Conservation (phyloP, 2,329 filamentous ascomycete genomes). For the Colletotrichum sp. region DNA sequence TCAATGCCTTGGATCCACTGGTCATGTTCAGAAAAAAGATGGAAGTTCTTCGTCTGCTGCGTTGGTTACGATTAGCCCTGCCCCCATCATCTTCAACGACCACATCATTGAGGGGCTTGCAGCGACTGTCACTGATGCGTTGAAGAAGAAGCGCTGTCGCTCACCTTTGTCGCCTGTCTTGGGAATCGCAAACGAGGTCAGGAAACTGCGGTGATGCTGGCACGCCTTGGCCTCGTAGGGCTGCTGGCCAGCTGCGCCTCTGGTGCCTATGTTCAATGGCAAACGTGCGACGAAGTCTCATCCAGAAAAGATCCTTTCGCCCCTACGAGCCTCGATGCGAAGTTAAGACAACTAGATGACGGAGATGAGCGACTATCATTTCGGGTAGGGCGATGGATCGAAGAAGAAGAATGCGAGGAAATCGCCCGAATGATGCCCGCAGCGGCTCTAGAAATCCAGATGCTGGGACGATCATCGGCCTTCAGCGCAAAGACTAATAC, state of each 20-base stretch:
- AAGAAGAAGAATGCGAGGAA: slow-evolving; percentile 1
- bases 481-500: not conserved
- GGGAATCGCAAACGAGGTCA: not conserved
- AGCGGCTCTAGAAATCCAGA: not conserved
- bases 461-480: slow-evolving; percentile 4
- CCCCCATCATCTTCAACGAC: not conserved
- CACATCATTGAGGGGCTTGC: not conserved
- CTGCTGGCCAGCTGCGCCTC: slow-evolving; percentile 4
- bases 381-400: not conserved
- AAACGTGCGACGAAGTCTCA: slow-evolving; percentile 13
- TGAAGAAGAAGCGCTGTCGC: not conserved
- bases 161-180: not conserved
- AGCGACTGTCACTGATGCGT: not conserved
- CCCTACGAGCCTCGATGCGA: not conserved
- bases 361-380: not conserved
- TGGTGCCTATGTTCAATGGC: slow-evolving; percentile 24
- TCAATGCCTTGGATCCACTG: not conserved
- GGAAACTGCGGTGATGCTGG: not conserved
- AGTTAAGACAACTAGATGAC: not conserved
- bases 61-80: not conserved
- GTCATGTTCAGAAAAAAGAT: not conserved
- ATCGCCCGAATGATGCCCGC: not conserved
- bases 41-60: not conserved
- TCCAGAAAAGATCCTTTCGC: not conserved
- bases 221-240: not conserved